Evolutionary conservation across 2,329 filamentous ascomycete species (phyloP), one percentile per base, ranked within the genome.

Genomic region (Blastomyces parvus): DNA sequence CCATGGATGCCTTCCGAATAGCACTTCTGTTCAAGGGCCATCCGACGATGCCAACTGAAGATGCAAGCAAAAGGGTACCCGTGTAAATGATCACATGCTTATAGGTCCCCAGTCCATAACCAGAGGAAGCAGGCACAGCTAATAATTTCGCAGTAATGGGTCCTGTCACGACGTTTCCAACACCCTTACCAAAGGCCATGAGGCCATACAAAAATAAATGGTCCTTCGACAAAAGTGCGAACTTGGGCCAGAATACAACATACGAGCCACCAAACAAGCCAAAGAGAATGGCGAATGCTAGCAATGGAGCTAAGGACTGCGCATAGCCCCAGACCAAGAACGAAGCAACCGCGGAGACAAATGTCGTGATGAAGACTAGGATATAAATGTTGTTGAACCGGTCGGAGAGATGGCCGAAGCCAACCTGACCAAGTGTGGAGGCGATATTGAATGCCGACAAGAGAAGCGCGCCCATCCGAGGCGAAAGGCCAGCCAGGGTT

Each of bases 131-230:
- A 42, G 60, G 30, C 44, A 19, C 13, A 61, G 27, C 19, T 46
- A 61, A 40, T 7, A 61, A n/a, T 53, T 30, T 61, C 27, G 30
- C 59, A 30, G 59, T 53, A 6, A 61, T 61, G 22, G 59, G 46
- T 0, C 59, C 59, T 38, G 59, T 61, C 11, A 30, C 30, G 52
- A 61, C 27, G 30, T 61, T 61, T 33, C 59, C 59, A 61, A 61
- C 59, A 38, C 59, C 59, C 17, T 53, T 61, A 30, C 59, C 59
- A 61, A 53, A 61, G 11, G 59, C 52, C 59, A 61, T 61, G 19
- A 61, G 59, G 27, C 59, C 44, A 33, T 61, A 61, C 46, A 40
- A 52, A 53, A 61, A 53, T 7, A 61, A 33, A 61, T 61, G 59
- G 40, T 61, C 46, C 40, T 52, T 61, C 30, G 59, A 61, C 38